Evolutionary conservation across 2,329 filamentous ascomycete genomes (phyloP).

Genomic region (Penicillium nordicum): DNA sequence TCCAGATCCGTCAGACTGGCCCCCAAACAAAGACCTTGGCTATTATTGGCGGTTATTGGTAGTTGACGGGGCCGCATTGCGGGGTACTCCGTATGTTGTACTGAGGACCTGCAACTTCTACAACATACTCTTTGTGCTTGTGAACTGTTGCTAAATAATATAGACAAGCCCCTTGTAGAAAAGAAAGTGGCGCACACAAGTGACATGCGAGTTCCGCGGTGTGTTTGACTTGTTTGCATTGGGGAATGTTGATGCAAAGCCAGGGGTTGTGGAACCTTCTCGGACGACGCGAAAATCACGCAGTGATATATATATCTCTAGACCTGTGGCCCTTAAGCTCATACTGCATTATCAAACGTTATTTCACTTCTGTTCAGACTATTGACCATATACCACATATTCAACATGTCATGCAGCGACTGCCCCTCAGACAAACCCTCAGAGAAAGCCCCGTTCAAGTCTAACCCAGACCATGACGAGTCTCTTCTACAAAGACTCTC

Average conservation of each 20-base stretch:
- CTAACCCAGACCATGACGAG: background rate
- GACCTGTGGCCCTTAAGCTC: background rate
- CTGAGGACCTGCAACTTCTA: background rate
- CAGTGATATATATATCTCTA: background rate
- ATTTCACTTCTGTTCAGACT: too few relatives aligned
- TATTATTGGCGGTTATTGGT: background rate
- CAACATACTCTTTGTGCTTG: background rate
- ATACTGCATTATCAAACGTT: background rate
- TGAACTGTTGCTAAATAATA: background rate
- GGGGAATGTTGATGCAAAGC: background rate
- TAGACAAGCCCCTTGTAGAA: background rate
- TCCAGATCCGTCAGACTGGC: too few relatives aligned
- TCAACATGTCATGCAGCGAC: background rate
- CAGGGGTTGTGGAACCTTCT: background rate
- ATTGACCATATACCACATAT: background rate
- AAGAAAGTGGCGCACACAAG: background rate
- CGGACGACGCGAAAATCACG: background rate
- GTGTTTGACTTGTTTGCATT: background rate
- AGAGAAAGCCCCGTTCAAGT: background rate
- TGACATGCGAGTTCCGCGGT: background rate
- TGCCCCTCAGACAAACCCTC: background rate
- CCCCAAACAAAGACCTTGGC: background rate
- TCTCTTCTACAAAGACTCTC: background rate
- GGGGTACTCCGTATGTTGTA: background rate
- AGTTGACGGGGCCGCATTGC: background rate